These are phyloP conservation scores for Zostera marina DNA, from an alignment of 116 monocot species.

Conservation along the genomic window DNA sequence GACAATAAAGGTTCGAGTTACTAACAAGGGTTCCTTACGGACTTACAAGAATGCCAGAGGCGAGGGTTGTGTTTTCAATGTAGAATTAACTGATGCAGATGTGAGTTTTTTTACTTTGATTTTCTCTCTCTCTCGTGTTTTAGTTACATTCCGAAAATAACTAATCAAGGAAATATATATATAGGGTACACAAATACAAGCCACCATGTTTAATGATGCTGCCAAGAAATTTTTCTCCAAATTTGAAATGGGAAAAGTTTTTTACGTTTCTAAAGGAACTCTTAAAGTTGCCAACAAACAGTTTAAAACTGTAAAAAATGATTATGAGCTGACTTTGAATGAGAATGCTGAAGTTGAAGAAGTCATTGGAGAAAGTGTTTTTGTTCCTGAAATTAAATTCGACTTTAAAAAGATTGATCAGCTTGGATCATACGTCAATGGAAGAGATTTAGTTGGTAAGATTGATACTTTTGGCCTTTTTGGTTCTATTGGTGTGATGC, in stretches of 20 bases:
- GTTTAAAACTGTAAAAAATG: conserved; percentile 86
- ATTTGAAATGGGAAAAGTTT: conserved; percentile 93
- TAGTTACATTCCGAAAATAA: not conserved
- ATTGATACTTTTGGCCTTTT: not conserved
- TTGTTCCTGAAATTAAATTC: conserved; percentile 69
- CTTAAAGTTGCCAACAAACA: conserved; percentile 81
- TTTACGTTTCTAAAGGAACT: conserved; percentile 80
- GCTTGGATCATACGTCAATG: conserved; percentile 76
- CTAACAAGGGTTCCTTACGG: conserved; percentile 75
- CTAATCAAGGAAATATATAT: not conserved
- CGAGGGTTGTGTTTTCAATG: conserved; percentile 94
- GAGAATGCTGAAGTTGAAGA: conserved; percentile 90
- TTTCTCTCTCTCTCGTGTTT: not conserved
- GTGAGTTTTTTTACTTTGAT: conserved; percentile 23
- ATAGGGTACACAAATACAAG: conserved; percentile 97
- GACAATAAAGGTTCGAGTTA: conserved; percentile 89
- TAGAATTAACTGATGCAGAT: conserved; percentile 93
- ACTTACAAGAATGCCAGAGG: conserved; percentile 81
- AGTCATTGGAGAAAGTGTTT: conserved; percentile 43
- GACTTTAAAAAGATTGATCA: conserved; percentile 80
- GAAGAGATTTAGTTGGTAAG: conserved; percentile 79
- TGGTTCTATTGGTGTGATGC: no score
- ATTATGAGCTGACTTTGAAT: conserved; percentile 93
- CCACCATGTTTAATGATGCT: conserved; percentile 98
- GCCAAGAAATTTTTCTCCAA: conserved; percentile 73